Conservation (phyloP, 1,284 basidiomycete genomes). For the Cryptococcus sp. region DNA sequence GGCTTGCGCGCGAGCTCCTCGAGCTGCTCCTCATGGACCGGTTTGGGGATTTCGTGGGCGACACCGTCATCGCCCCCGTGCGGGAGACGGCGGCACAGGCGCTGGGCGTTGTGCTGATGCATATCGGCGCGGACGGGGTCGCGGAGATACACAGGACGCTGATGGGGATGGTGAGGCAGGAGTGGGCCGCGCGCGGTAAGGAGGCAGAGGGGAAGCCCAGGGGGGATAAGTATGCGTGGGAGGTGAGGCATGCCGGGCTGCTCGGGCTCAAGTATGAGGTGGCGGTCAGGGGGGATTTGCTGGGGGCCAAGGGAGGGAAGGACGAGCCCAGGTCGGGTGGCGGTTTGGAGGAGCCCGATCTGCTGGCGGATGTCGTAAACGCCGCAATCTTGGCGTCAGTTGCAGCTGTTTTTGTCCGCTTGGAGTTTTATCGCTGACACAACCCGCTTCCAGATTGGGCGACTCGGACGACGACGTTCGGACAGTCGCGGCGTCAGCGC, state of each 20-base stretch:
- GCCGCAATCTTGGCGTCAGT: slow-evolving; percentile 80
- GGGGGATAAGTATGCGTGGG: slow-evolving; percentile 74
- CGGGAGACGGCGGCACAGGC: slow-evolving; percentile 95
- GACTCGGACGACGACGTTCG: slow-evolving; percentile 97
- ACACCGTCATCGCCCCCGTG: slow-evolving; percentile 94
- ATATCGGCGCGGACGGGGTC: slow-evolving; percentile 76
- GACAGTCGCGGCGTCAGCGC: slow-evolving; percentile 86
- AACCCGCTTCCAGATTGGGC: slow-evolving; percentile 61
- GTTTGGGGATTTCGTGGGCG: slow-evolving; percentile 96
- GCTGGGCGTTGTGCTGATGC: slow-evolving; percentile 79
- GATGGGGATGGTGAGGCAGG: slow-evolving; percentile 89
- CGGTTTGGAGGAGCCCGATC: slow-evolving; percentile 8
- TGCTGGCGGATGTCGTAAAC: slow-evolving; percentile 72
- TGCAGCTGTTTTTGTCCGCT: neutral
- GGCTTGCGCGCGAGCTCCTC: slow-evolving; percentile 77
- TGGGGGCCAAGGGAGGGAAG: slow-evolving; percentile 53
- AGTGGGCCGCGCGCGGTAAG: slow-evolving; percentile 55
- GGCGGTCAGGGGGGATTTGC: slow-evolving; percentile 80
- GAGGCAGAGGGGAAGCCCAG: slow-evolving; percentile 48
- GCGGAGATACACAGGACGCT: slow-evolving; percentile 77
- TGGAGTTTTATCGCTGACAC: neutral
- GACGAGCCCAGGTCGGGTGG: slow-evolving; percentile 35
- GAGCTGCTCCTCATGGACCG: slow-evolving; percentile 93
- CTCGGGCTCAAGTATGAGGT: slow-evolving; percentile 98
- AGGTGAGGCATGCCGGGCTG: slow-evolving; percentile 93